Conservation (phyloP, 371 early-diverging fungal species). For the Mortierella sp. region DNA sequence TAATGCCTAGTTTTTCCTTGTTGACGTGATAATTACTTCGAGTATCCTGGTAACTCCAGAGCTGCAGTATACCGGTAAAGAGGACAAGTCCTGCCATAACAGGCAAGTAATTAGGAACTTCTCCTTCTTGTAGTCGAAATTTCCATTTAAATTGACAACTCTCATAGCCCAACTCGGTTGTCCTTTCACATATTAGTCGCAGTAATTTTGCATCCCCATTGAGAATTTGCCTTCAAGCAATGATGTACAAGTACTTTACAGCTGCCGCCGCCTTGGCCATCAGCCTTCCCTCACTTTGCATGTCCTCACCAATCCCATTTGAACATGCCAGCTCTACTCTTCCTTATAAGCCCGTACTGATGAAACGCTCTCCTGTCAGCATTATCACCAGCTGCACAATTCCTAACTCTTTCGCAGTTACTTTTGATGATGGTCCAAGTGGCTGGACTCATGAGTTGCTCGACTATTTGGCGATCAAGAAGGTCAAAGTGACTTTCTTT, state of each 20-base stretch:
- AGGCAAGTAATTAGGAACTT: no score
- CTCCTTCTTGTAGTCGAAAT: no score
- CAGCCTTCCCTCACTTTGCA: not conserved
- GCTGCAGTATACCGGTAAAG: not conserved
- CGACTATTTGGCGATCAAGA: constrained; percentile 59
- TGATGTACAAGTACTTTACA: constrained; percentile 20
- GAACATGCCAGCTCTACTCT: not conserved
- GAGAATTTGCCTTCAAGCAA: not conserved
- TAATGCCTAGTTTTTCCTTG: not conserved
- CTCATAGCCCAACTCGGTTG: not conserved
- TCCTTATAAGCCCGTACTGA: not conserved
- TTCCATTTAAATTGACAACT: not conserved
- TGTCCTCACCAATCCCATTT: constrained; percentile 13
- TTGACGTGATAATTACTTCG: not conserved
- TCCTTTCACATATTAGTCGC: not conserved
- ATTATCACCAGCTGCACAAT: constrained; percentile 29
- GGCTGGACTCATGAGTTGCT: constrained; percentile 63
- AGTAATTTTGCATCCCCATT: not conserved
- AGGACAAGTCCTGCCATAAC: not conserved
- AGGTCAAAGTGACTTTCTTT: constrained; percentile 79
- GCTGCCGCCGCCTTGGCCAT: constrained; percentile 14
- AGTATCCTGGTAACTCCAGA: not conserved
- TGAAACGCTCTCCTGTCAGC: constrained; percentile 13
- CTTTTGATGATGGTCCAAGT: constrained; percentile 80
- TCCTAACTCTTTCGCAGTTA: constrained; percentile 58